Conservation (phyloP, 495 filamentous ascomycete genomes). For the Aspergillus sclerotiicarbonarius region DNA sequence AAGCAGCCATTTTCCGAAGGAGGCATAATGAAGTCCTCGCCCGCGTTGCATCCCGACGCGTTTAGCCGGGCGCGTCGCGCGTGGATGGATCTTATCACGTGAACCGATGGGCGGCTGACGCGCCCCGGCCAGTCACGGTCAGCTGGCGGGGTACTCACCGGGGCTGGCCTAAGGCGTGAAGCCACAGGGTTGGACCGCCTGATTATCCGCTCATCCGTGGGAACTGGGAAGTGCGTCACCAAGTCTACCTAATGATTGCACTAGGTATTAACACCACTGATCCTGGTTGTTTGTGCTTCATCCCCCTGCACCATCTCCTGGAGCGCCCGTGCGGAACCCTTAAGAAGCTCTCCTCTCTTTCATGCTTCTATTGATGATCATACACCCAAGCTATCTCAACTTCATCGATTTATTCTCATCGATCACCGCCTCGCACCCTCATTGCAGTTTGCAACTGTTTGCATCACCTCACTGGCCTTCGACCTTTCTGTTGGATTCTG, state of each 20-base stretch:
- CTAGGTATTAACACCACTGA: background rate
- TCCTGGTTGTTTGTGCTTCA: conserved; percentile 2
- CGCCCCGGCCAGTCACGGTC: background rate
- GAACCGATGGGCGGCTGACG: background rate
- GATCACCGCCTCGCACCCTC: conserved; percentile 7
- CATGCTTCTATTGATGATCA: background rate
- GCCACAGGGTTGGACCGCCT: background rate
- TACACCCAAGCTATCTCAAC: background rate
- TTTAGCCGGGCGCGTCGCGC: conserved; percentile 2
- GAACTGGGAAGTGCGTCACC: conserved; percentile 12
- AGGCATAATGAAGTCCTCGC: conserved; percentile 21
- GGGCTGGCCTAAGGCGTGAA: background rate
- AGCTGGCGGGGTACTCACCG: background rate
- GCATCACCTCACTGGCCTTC: conserved; percentile 27
- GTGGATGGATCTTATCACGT: background rate
- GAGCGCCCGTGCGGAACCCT: background rate
- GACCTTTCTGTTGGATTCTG: background rate
- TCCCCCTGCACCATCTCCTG: background rate
- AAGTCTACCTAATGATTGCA: conserved; percentile 9
- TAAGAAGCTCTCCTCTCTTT: background rate
- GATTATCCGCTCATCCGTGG: background rate
- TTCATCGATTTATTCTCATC: background rate
- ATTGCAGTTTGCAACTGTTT: conserved; percentile 39
- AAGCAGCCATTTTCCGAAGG: conserved; percentile 23
- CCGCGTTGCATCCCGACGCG: conserved; percentile 4